Base-by-base conservation (phyloP, 2,329 filamentous ascomycete species). In the Microascus cirrosus region DNA sequence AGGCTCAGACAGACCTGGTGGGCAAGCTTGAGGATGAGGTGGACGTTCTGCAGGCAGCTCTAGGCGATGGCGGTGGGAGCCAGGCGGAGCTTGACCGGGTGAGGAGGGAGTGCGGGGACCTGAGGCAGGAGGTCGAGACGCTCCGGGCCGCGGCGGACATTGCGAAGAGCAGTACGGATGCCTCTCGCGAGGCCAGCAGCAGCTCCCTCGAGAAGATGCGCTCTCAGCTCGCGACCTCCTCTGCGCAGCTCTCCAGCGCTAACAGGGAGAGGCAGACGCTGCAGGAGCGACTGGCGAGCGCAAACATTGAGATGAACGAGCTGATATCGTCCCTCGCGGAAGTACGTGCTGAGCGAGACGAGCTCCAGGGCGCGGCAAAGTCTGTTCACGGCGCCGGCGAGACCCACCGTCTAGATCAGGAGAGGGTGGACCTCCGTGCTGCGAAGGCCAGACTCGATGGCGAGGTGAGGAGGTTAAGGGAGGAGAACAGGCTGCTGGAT, bases 1-100 rank as follows among this genome's bases (percentile, higher is more conserved):
- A 83, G 62, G 68, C 77, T 1, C 76, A 89, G 60, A 75, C 76
- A 54, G 85, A 88, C 62, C 89, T 84, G 67, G 75, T 85, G 1
- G 81, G 87, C 59, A 78, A 79, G 8, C 69, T 92, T 22, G 86
- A 92, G 66, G 87, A 91, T 62, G 88, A 91, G 67, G 77, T 90
- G n/a, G 84, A 89, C 57, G 81, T 89, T 32, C 71, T 92, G 15
- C 86, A 90, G 67, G 76, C 78, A 24, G 81, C 78, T 42, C 70
- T 86, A 51, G 84, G 88, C 55, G 80, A 86, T 60, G 85, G 87
- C 67, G 81, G 86, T 62, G 79, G 81, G 59, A 78, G 79, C 6
- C 54, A 65, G 58, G 35, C 67, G 57, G 71, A 74, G 42, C 62
- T 63, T 63, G 65, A 58, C 39, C 62, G 59, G 53, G 59, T 61